Base-by-base conservation (phyloP, 2,329 filamentous ascomycete genomes). In the Epichloe gansuensis region DNA sequence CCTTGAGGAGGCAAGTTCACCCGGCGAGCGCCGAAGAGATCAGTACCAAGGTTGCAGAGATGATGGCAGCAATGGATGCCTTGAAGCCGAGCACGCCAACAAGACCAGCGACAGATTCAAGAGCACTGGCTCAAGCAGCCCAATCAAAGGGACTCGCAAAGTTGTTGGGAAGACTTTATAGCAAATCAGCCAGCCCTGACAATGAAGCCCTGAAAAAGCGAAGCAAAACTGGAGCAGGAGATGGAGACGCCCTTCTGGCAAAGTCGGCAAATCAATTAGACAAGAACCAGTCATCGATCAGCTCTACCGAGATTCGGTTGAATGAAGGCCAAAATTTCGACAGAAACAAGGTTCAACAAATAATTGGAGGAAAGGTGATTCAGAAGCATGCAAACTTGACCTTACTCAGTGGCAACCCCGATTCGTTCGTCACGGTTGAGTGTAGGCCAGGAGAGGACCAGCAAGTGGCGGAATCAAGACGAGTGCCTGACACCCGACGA, bases 281-380 rank as follows among this genome's bases (percentile, higher is more conserved):
- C n/a, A 23, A 11, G 7, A 51, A 47, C 36, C 50, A 56, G 43
- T 58, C 55, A 23, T 60, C 63, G 1, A 61, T 66, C n/a, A 63
- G 59, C 41, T 63, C 63, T 1, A 61, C 61, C 8, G 60, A 66
- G 50, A 62, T 68, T 21, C 60, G 65, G 4, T 49, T 63, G 21
- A 67, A 71, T 41, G 67, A 70, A 53, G 63, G 62, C 1, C 50
- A 58, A 11, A 68, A 70, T 40, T 55, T 69, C 43, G 60, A 63
- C 51, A 65, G 61, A 49, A 59, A 59, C 25, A 71, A 70, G 51
- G 63, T 66, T 5, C 66, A 65, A 47, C 31, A 47, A 44, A 43
- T 54, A 15, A 31, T 43, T 40, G 45, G 44, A 2, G 46, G 17
- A 13, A 34, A 40, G 17, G 25, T 27, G 12, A 27, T 41, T 27